Conservation (phyloP, 2,329 filamentous ascomycete genomes). For the Beauveria australis region DNA sequence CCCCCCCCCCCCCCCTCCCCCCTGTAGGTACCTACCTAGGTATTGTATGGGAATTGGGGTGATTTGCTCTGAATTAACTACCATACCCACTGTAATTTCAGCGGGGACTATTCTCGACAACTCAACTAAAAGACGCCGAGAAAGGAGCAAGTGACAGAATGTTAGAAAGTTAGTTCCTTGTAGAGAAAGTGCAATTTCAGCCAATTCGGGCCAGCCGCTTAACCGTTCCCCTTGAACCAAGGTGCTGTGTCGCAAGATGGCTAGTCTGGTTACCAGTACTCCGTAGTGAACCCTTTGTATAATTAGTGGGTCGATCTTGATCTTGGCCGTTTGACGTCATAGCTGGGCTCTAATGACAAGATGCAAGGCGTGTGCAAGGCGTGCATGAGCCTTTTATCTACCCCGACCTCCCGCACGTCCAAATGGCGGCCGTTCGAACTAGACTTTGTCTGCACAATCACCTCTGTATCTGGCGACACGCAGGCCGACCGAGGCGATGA, state of each 20-base stretch:
- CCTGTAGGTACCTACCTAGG: no score
- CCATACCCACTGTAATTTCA: no score
- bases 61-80: no score
- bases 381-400: slow-evolving; percentile 4
- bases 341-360: neutral
- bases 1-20: no score
- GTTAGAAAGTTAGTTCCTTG: no score
- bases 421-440: neutral
- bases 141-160: no score
- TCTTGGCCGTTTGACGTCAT: slow-evolving; percentile 8
- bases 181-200: no score
- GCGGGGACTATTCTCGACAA: no score
- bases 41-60: no score
- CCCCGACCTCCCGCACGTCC: neutral
- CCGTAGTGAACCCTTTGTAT: neutral
- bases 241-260: neutral
- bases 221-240: neutral
- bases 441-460: no score
- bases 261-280: neutral
- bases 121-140: no score
- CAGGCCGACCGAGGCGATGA: neutral
- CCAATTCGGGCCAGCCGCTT: no score
- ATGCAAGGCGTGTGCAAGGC: neutral
- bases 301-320: slow-evolving; percentile 9
- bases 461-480: neutral